Evolutionary conservation across 2,329 filamentous ascomycete species (phyloP), one percentile per base, ranked within the genome.

Genomic region (Aureobasidium sp.): DNA sequence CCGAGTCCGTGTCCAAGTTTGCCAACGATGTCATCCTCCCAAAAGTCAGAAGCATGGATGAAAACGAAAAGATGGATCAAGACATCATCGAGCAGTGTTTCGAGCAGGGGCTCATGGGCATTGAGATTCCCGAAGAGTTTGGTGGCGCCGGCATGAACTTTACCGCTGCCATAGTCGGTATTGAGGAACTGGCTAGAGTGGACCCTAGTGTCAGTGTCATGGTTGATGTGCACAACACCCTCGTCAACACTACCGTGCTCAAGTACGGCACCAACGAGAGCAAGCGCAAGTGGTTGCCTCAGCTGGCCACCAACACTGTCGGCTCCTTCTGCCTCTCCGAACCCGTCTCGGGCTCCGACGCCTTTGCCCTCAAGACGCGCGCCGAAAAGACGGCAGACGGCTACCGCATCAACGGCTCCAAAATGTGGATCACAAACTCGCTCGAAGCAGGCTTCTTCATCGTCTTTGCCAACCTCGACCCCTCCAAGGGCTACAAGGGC

Each of bases 401-500:
- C 35, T 99, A 93, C 79, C 86, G 82, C 75, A 88, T 99, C 74
- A 88, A 84, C 63, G 94, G 94, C 53, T 86, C 84, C 74, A 99
- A 99, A 84, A 99, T 99, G 94, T 99, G 94, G 94, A 99, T 99
- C 76, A 99, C 94, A 65, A 99, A 99, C 81, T 88, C 89, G 54
- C 86, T 93, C 78, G 94, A 99, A 77, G 88, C 94, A 21, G 85
- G 86, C 62, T 87, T 97, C 79, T 99, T 96, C 78, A 93, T 99
- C 70, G 94, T 99, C 61, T 99, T 99, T 71, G 94, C 94, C 70
- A 99, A 96, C 77, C 80, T 99, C 40, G 87, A 96, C 72, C 92
- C 88, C 0, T 86, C 84, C 77, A 91, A 93, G 78, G 93, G 91
- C 57, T 96, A 99, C 82, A 93, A 92, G 76, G 94, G 94, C 61